Evolutionary conservation across 2,329 filamentous ascomycete genomes (phyloP).

Genomic region (Coleophoma cylindrospora): DNA sequence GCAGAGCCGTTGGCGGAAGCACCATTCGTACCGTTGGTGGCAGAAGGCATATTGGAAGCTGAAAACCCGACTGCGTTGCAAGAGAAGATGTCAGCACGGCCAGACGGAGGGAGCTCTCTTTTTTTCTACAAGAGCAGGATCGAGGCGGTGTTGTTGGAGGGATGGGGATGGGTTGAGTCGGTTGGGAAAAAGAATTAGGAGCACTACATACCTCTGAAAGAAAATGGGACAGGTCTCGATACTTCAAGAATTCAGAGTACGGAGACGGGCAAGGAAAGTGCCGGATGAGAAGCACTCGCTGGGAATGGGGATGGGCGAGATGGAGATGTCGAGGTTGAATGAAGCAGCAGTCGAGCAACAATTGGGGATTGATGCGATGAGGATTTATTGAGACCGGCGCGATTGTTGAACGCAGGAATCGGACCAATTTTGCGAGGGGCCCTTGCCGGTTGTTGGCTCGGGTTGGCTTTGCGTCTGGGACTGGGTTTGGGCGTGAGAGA

Average conservation of each 20-base stretch:
- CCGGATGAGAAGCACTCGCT: neutral
- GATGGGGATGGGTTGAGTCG: conserved; percentile 1
- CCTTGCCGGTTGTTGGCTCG: too few relatives aligned
- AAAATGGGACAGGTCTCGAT: neutral
- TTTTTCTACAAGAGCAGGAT: too few relatives aligned
- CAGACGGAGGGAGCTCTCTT: too few relatives aligned
- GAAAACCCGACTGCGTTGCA: neutral
- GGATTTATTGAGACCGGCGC: neutral
- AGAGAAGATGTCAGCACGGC: neutral
- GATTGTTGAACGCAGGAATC: neutral
- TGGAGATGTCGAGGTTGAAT: neutral
- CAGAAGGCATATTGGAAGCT: conserved; percentile 24
- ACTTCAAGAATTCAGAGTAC: neutral
- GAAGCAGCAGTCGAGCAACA: neutral
- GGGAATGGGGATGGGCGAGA: neutral
- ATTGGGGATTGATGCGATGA: conserved; percentile 2
- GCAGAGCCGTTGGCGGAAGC: conserved; percentile 41
- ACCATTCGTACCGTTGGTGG: conserved; percentile 45
- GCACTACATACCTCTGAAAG: neutral
- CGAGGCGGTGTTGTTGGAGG: neutral
- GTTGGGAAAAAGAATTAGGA: neutral
- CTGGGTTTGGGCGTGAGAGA: neutral
- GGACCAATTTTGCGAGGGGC: neutral
- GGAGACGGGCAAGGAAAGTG: neutral
- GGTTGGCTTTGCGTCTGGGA: too few relatives aligned